These are phyloP conservation scores for Penicillium riverlandense DNA, from an alignment of 495 filamentous ascomycete genomes.

Conservation along the genomic window DNA sequence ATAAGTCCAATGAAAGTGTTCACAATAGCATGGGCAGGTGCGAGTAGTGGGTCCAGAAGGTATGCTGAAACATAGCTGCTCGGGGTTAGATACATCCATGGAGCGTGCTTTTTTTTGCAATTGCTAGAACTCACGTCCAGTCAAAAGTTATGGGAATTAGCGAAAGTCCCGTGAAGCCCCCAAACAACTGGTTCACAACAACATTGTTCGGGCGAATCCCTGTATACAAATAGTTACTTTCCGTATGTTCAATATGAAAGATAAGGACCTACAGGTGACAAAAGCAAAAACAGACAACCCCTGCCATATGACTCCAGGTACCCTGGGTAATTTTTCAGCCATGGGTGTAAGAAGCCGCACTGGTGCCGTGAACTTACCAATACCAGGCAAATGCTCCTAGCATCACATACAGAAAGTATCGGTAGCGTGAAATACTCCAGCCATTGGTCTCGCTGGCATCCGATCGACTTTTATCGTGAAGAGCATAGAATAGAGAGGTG, in stretches of 20 bases:
- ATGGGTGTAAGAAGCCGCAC: too few relatives aligned
- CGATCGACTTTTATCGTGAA: slow-evolving; percentile 28
- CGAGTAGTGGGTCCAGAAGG: slow-evolving; percentile 49
- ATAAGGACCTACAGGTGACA: slow-evolving; percentile 39
- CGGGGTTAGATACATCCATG: background rate
- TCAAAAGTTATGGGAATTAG: slow-evolving; percentile 57
- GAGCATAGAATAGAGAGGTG: slow-evolving; percentile 32
- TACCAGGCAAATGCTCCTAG: slow-evolving; percentile 42
- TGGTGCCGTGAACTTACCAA: slow-evolving; percentile 14
- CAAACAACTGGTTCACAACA: slow-evolving; percentile 56
- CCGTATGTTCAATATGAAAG: too few relatives aligned
- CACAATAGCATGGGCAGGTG: slow-evolving; percentile 50
- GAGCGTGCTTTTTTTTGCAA: background rate
- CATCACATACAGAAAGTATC: slow-evolving; percentile 48
- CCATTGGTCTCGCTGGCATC: slow-evolving; percentile 42
- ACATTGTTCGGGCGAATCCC: slow-evolving; percentile 49
- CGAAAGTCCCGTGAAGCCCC: slow-evolving; percentile 47
- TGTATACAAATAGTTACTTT: background rate
- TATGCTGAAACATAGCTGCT: slow-evolving; percentile 44
- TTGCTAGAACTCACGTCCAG: slow-evolving; percentile 38
- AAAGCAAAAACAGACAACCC: slow-evolving; percentile 54
- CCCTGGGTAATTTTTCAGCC: slow-evolving; percentile 13
- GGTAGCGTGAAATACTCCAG: slow-evolving; percentile 48
- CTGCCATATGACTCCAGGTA: slow-evolving; percentile 52
- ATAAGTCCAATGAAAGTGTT: slow-evolving; percentile 57